These are phyloP conservation scores for Lodderomyces beijingensis DNA, from an alignment of 1,139 yeast genomes.

Conservation along the genomic window DNA sequence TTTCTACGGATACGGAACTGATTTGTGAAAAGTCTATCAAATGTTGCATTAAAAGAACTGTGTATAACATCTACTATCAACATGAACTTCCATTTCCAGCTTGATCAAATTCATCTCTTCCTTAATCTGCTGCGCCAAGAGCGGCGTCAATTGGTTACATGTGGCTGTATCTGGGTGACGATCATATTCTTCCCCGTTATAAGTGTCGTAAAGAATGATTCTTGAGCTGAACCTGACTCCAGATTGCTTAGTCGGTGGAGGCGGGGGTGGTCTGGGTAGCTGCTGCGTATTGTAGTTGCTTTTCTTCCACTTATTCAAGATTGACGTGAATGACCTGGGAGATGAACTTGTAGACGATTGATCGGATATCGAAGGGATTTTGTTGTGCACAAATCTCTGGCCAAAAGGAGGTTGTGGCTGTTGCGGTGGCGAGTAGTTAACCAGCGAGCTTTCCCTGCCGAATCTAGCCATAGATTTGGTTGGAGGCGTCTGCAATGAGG, in stretches of 20 bases:
- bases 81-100: conserved; percentile 78
- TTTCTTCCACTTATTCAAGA: conserved; percentile 23
- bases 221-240: conserved; percentile 78
- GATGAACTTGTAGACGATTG: conserved; percentile 22
- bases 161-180: conserved; percentile 93
- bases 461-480: conserved; percentile 4
- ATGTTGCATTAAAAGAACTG: conserved; percentile 62
- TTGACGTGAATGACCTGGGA: conserved; percentile 30
- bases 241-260: conserved; percentile 8
- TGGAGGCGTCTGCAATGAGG: conserved; percentile 2
- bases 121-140: conserved; percentile 80
- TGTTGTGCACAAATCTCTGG: conserved; percentile 21
- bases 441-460: conserved; percentile 2
- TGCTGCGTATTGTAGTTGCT: conserved; percentile 4
- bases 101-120: conserved; percentile 80
- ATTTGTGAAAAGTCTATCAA: too few species aligned
- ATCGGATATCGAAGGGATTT: conserved; percentile 22
- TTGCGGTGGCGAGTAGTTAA: conserved; percentile 3
- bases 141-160: conserved; percentile 87
- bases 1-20: too few species aligned
- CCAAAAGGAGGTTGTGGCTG: conserved; percentile 18
- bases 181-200: conserved; percentile 80
- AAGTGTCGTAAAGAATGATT: conserved; percentile 83
- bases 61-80: conserved; percentile 71
- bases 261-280: conserved; percentile 10